Conservation (phyloP, 2,329 filamentous ascomycete species). For the Penicillium sp. region DNA sequence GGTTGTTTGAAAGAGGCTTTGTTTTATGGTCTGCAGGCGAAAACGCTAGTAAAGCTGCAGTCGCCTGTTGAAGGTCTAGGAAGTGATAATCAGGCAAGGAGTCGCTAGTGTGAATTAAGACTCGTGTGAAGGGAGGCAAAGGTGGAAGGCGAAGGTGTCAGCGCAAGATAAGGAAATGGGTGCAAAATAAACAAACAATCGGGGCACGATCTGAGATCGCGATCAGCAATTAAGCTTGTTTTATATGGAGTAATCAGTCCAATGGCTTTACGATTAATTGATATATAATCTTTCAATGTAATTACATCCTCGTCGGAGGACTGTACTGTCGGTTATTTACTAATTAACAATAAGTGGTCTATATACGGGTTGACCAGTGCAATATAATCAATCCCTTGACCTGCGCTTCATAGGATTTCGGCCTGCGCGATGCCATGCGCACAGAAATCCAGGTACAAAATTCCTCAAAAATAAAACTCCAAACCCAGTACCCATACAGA, state of each 20-base stretch:
- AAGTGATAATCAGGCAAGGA: neutral
- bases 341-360: neutral
- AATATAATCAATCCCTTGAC: constrained; percentile 3
- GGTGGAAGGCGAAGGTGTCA: constrained; percentile 40
- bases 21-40: neutral
- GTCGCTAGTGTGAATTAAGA: neutral
- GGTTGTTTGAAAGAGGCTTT: neutral
- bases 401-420: constrained; percentile 1
- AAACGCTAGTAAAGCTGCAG: neutral
- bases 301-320: neutral
- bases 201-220: neutral
- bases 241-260: neutral
- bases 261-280: neutral
- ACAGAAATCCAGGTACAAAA: neutral
- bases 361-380: constrained; percentile 2
- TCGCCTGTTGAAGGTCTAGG: neutral
- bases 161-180: constrained; percentile 24
- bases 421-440: constrained; percentile 13
- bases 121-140: neutral
- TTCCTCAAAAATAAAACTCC: constrained; percentile 1
- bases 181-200: constrained; percentile 23
- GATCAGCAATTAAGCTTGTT: neutral
- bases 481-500: constrained; percentile 9
- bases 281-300: neutral
- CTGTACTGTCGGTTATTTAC: neutral